Evolutionary conservation across 805 yeast genomes (phyloP).

Genomic region (Monosporozyma servazzii): DNA sequence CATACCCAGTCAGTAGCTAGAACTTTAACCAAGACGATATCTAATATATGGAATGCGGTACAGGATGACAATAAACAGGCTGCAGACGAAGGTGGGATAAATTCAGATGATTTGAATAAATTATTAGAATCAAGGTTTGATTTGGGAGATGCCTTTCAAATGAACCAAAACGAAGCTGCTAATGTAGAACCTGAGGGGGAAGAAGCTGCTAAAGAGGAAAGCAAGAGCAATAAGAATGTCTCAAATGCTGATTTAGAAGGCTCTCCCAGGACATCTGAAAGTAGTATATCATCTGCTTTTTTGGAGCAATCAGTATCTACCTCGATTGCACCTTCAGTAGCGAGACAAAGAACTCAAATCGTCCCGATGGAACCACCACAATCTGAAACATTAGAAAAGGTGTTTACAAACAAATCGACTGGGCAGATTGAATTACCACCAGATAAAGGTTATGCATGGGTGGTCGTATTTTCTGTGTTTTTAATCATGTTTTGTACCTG

Average conservation of each 20-base stretch:
- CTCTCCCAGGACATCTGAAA: background rate
- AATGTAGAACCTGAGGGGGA: background rate
- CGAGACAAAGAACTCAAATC: background rate
- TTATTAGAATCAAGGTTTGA: conserved; percentile 20
- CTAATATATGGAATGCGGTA: conserved; percentile 14
- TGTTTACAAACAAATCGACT: conserved; percentile 30
- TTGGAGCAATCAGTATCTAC: background rate
- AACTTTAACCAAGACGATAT: conserved; percentile 12
- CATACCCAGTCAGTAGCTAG: conserved; percentile 6
- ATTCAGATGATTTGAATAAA: conserved; percentile 10
- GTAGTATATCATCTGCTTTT: background rate
- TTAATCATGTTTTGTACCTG: conserved; percentile 52
- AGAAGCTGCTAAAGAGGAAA: background rate
- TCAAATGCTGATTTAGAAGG: conserved; percentile 3
- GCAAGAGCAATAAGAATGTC: background rate
- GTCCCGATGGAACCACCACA: background rate
- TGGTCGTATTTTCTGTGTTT: conserved; percentile 42
- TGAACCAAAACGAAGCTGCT: conserved; percentile 11
- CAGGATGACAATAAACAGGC: conserved; percentile 21
- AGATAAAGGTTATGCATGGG: conserved; percentile 68
- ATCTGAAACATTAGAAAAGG: conserved; percentile 18
- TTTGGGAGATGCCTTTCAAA: conserved; percentile 25
- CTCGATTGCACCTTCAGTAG: background rate
- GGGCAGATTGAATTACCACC: conserved; percentile 36
- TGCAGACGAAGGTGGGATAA: conserved; percentile 1